Base-by-base conservation (phyloP, 805 yeast species). In the Nakazawaea pomicola region DNA sequence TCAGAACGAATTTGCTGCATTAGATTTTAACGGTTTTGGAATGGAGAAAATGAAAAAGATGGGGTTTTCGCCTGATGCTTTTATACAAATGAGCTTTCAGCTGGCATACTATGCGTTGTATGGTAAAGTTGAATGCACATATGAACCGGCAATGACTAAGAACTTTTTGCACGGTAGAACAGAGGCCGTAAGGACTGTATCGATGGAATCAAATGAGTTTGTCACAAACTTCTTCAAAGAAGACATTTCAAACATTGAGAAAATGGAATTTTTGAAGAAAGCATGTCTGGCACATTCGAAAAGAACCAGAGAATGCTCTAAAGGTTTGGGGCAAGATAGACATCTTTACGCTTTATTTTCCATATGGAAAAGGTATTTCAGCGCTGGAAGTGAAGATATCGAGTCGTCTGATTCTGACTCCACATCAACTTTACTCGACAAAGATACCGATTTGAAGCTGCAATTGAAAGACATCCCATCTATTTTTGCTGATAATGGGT, bases 71-170 rank as follows among this genome's bases (percentile, higher is more conserved):
- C 97, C 97, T 0, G 97, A 89, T 68, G 97, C 97, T 0, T 89
- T 84, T 62, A 82, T 84, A 29, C 97, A 89, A 60, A 87, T 89
- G 91, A 83, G 89, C 18, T 87, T 88, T 68, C 96, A 89, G 61
- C 86, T 93, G 7, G 88, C 95, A 4, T 89, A 88, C 60, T 89
- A 86, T 56, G 95, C 96, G 0, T 70, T 89, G 29, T 89, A 89
- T 57, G 96, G 97, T 36, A 85, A 84, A 56, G 91, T 88, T 29
- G 97, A 88, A 60, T 85, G 95, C 49, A 87, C 95, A 5, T 89
- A 89, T 58, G 97, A 89, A 63, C 97, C 97, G 2, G 96, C 96
- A 7, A 89, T 89, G 97, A 90, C 96, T 4, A 89, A 89, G 60
- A 68, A 68, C 45, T 89, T 81, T 57, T 72, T 82, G 48, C 95